A percentile compares a stretch with the other conserved stretches of the same genome.
phyloP scores from a whole-genome alignment of 2,329 filamentous ascomycete genomes.

The Lecanicillium sp. region DNA sequence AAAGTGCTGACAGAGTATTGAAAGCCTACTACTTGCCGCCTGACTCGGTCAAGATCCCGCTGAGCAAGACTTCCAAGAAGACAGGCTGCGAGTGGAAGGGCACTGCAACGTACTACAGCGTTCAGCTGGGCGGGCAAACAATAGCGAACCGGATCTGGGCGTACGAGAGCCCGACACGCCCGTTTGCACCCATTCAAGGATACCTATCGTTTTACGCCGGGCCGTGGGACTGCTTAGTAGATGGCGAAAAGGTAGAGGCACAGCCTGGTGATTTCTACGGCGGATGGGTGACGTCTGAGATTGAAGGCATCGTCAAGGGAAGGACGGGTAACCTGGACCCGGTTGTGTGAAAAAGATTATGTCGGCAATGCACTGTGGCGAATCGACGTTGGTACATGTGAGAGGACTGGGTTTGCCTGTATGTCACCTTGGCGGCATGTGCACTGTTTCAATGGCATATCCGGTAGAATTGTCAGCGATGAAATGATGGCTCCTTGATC shows the following conservation, averaged over 20 bases:
- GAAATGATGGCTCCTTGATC: too few relatives aligned
- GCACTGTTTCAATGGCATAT: too few relatives aligned
- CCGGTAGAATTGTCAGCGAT: too few relatives aligned
- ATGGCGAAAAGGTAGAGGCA: constrained; percentile 49
- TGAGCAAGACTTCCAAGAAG: constrained; percentile 34
- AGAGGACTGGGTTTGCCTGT: too few relatives aligned
- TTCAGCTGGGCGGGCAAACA: constrained; percentile 27
- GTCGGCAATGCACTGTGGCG: too few relatives aligned
- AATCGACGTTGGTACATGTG: too few relatives aligned
- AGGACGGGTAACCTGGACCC: constrained; percentile 30
- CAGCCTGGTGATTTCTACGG: constrained; percentile 57
- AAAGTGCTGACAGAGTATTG: too few relatives aligned
- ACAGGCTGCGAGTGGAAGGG: constrained; percentile 56
- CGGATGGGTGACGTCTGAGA: constrained; percentile 54
- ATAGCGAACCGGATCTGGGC: constrained; percentile 49
- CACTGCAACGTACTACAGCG: constrained; percentile 47
- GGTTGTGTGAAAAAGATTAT: constrained; percentile 14
- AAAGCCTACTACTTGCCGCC: constrained; percentile 52
- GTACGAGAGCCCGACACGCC: constrained; percentile 44
- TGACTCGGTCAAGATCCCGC: constrained; percentile 35
- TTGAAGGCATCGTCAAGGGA: constrained; percentile 43
- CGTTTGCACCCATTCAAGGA: constrained; percentile 44
- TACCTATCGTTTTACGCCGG: constrained; percentile 52
- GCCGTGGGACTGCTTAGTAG: constrained; percentile 54
- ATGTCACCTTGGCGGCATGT: too few relatives aligned